A percentile compares a stretch with the other conserved stretches of the same genome.
phyloP scores from a whole-genome alignment of 2,329 filamentous ascomycete genomes.

The Diaporthe sp. region DNA sequence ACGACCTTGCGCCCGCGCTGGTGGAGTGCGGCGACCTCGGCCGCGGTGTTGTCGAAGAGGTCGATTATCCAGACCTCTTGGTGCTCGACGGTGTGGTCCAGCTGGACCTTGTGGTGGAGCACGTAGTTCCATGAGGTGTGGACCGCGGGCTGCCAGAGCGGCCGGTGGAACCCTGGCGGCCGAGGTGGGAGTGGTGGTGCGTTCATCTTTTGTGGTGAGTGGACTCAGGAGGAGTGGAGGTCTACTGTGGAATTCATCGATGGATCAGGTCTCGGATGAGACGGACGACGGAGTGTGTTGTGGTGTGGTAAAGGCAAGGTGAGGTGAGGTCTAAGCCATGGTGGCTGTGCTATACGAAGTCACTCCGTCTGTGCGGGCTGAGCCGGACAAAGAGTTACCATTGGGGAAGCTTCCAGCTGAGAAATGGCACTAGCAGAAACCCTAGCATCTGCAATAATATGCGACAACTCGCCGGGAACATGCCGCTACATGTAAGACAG shows the following conservation, averaged over 20 bases:
- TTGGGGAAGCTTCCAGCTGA: constrained; percentile 4
- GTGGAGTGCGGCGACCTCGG: constrained; percentile 60
- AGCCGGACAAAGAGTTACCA: not conserved
- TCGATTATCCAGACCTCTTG: constrained; percentile 39
- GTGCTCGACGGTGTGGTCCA: constrained; percentile 36
- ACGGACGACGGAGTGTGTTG: not conserved
- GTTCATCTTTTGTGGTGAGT: not conserved
- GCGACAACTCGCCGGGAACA: not conserved
- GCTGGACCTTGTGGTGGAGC: constrained; percentile 36
- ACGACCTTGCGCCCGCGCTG: constrained; percentile 65
- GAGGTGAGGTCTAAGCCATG: constrained; percentile 19
- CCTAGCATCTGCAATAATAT: not conserved
- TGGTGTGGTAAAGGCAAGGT: not conserved
- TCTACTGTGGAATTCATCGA: not conserved
- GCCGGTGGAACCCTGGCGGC: constrained; percentile 31
- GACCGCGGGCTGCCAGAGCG: constrained; percentile 37
- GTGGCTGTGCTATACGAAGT: constrained; percentile 29
- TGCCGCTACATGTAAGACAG: not conserved
- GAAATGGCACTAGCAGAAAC: not conserved
- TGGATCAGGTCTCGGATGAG: not conserved
- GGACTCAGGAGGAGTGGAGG: too few relatives aligned
- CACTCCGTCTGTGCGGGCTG: constrained; percentile 12
- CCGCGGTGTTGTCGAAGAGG: constrained; percentile 38
- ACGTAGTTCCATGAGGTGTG: constrained; percentile 40
- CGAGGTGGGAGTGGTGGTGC: constrained; percentile 38